phyloP scores from a whole-genome alignment of 208 protist genomes.

The Crithidia mellificae region DNA sequence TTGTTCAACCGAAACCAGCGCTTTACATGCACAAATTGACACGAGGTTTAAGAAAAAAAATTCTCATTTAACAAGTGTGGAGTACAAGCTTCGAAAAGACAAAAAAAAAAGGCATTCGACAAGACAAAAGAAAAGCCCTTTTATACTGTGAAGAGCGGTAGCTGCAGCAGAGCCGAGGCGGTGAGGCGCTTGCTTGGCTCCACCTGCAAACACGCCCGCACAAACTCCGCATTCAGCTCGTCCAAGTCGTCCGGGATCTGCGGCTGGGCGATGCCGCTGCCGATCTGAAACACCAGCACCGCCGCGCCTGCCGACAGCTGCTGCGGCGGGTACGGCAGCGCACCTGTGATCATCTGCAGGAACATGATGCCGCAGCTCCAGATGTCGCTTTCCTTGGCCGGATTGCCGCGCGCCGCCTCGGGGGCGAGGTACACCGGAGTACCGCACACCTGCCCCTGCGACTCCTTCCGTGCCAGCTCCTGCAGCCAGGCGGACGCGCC shows the following conservation, averaged over 20 bases:
- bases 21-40: too few species aligned
- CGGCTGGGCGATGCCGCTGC: constrained; percentile 58
- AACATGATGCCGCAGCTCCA: constrained; percentile 91
- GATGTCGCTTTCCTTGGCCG: constrained; percentile 79
- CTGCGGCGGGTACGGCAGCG: constrained; percentile 68
- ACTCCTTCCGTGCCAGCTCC: constrained; percentile 64
- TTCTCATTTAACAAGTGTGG: too few species aligned
- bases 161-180: constrained; percentile 58
- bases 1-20: too few species aligned
- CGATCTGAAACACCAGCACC: constrained; percentile 82
- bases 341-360: constrained; percentile 81
- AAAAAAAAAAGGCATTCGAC: too few species aligned
- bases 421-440: constrained; percentile 90
- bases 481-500: constrained; percentile 79
- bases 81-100: too few species aligned
- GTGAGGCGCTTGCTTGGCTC: constrained; percentile 60
- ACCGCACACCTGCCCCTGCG: constrained; percentile 60
- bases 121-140: neutral
- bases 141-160: constrained; percentile 75
- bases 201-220: constrained; percentile 54
- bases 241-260: constrained; percentile 62
- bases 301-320: constrained; percentile 51
- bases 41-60: too few species aligned
- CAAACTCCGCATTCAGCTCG: constrained; percentile 71
- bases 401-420: constrained; percentile 74